Base-by-base conservation (phyloP, 2,329 filamentous ascomycete genomes). In the Ophiostoma himal-ulmi region DNA sequence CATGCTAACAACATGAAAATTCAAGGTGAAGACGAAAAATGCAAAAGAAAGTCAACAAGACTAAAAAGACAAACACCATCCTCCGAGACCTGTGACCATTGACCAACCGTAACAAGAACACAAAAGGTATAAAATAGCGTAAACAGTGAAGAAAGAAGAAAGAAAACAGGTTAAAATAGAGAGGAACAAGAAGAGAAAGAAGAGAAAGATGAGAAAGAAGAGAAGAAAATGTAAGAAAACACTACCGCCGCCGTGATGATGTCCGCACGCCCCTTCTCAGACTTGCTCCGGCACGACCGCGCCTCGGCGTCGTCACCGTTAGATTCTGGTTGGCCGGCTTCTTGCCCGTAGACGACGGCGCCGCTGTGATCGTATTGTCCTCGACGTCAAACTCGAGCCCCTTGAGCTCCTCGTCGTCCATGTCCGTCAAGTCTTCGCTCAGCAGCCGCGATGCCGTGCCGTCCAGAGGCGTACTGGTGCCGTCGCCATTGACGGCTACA, bases 341-440 rank as follows among this genome's bases (percentile, higher is more conserved):
- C 68, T 22, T 48, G 22, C 10, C 34, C 2, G 39, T 10, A 39
- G 52, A 67, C 65, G 52, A 64, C 20, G 64, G 60, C 52, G 41
- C 65, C 3, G 80, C 80, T 11, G 79, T 81, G 69, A 82, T 82
- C 34, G 79, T 82, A 71, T 79, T 78, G 69, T 84, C 82, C 73
- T 84, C 83, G 39, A 87, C 81, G 73, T 86, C 85, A 67, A 83
- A 82, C 44, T 81, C 84, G 44, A 93, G 81, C 44, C 90, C 92
- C 75, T 91, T 89, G 71, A 97, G 83, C 80, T 94, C 92, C 68
- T 96, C 93, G 74, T 97, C 94, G 75, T 96, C 94, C 77, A 97
- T 88, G 77, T 97, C 94, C 70, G 91, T 96, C 30, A 97, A 84
- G 75, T 94, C 92, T 79, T 97, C 94, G 75, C 92, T 96, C 79